phyloP scores from a whole-genome alignment of 345 rosid species.

The Eucalyptus regnans region DNA sequence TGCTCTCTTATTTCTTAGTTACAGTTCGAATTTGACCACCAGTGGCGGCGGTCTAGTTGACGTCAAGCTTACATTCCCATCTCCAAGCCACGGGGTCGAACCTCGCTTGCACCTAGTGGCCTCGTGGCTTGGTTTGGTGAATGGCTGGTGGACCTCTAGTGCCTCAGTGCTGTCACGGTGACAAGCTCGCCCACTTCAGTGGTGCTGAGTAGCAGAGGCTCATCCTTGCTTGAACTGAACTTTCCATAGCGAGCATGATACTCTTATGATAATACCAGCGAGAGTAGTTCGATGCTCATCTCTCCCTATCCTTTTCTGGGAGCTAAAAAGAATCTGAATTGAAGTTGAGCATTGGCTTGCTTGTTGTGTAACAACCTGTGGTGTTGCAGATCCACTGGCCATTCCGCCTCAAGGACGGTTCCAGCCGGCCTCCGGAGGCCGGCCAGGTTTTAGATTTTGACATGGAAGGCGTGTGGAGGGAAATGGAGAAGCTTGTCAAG shows the following conservation, averaged over 20 bases:
- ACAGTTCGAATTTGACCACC: neutral
- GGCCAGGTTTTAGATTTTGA: conserved; percentile 32
- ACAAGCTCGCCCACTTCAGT: neutral
- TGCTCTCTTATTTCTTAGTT: neutral
- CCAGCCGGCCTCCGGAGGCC: conserved; percentile 32
- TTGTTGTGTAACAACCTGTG: neutral
- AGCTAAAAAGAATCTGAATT: neutral
- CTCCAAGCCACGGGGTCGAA: neutral
- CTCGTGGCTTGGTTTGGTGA: neutral
- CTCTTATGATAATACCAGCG: rapidly evolving
- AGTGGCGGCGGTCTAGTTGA: rapidly evolving
- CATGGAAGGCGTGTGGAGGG: conserved; percentile 58
- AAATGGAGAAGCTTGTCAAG: conserved; percentile 34
- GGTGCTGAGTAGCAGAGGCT: neutral
- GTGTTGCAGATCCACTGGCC: conserved; percentile 47
- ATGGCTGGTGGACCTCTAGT: neutral
- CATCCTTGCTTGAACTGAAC: neutral
- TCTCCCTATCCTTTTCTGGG: neutral
- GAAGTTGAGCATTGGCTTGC: neutral
- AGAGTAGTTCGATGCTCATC: neutral
- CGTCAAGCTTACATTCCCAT: rapidly evolving
- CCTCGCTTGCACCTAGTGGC: rapidly evolving
- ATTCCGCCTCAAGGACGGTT: conserved; percentile 33
- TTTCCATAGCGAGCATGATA: neutral
- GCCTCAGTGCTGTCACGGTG: neutral